These are phyloP conservation scores for Hirschioporus abietinus DNA, from an alignment of 768 basidiomycete species.

Conservation along the genomic window DNA sequence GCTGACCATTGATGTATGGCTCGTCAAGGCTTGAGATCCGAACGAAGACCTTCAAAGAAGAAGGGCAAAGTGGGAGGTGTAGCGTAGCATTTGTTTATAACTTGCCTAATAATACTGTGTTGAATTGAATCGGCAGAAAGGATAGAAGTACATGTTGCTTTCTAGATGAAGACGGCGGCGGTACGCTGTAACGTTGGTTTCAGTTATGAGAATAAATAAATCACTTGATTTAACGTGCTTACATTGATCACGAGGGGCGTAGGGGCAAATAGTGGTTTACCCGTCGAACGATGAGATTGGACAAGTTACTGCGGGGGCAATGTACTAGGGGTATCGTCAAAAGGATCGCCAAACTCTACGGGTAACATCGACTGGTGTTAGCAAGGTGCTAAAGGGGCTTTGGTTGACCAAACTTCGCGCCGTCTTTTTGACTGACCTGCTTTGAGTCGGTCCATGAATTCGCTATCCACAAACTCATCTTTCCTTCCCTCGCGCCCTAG, in stretches of 20 bases:
- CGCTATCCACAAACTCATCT: neutral
- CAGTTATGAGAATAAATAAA: no score
- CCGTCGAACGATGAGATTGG: no score
- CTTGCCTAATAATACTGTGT: neutral
- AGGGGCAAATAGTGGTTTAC: no score
- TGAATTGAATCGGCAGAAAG: neutral
- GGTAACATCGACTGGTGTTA: neutral
- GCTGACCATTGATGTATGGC: no score
- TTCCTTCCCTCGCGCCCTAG: neutral
- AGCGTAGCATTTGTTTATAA: neutral
- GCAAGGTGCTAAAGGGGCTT: neutral
- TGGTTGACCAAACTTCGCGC: neutral
- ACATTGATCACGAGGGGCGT: no score
- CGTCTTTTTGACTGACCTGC: neutral
- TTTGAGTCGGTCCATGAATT: neutral
- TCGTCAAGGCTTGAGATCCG: no score
- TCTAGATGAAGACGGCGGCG: neutral
- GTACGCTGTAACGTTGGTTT: no score
- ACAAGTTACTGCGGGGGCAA: neutral
- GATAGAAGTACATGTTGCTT: neutral
- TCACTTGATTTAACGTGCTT: no score
- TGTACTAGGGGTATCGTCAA: neutral
- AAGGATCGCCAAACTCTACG: conserved; percentile 3
- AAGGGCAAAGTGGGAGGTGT: no score
- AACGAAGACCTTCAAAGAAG: no score